phyloP scores from a whole-genome alignment of 176 grass and related monocot species.

The Luzula sylvatica region DNA sequence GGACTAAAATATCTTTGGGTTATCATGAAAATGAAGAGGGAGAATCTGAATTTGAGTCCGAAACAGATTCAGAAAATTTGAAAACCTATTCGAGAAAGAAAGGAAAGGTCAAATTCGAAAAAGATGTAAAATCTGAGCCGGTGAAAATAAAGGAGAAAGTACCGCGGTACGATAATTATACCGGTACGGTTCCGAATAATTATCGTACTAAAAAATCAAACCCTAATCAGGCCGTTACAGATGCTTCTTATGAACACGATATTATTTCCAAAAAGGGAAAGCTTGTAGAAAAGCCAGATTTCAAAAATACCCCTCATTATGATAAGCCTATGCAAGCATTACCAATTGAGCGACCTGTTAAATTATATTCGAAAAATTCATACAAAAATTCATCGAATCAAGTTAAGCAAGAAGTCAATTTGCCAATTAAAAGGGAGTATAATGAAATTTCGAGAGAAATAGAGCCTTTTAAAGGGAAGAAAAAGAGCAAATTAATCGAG shows the following conservation, averaged over 20 bases:
- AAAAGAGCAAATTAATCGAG: constrained; percentile 49
- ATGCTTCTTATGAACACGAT: constrained; percentile 48
- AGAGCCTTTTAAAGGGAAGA: constrained; percentile 36
- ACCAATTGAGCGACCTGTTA: constrained; percentile 12
- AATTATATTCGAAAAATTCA: constrained; percentile 35
- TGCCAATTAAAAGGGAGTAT: constrained; percentile 34
- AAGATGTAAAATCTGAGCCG: constrained; percentile 28
- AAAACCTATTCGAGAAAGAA: constrained; percentile 16
- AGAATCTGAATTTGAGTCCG: constrained; percentile 14
- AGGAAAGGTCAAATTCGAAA: constrained; percentile 14
- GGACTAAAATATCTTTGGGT: constrained; percentile 24
- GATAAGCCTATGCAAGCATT: constrained; percentile 17
- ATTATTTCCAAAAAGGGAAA: constrained; percentile 37
- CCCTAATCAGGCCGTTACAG: constrained; percentile 47
- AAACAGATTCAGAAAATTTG: constrained; percentile 9
- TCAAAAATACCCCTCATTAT: constrained; percentile 14
- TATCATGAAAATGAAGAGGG: constrained; percentile 7
- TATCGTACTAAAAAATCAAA: constrained; percentile 33
- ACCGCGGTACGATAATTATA: constrained; percentile 33
- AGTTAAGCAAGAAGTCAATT: constrained; percentile 11
- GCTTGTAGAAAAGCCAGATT: constrained; percentile 31
- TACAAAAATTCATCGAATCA: constrained; percentile 36
- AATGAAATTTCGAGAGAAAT: constrained; percentile 30
- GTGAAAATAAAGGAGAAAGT: constrained; percentile 48
- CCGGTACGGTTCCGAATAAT: constrained; percentile 21